These are phyloP conservation scores for Talaromyces sp. DNA, from an alignment of 2,329 filamentous ascomycete species.

Conservation along the genomic window DNA sequence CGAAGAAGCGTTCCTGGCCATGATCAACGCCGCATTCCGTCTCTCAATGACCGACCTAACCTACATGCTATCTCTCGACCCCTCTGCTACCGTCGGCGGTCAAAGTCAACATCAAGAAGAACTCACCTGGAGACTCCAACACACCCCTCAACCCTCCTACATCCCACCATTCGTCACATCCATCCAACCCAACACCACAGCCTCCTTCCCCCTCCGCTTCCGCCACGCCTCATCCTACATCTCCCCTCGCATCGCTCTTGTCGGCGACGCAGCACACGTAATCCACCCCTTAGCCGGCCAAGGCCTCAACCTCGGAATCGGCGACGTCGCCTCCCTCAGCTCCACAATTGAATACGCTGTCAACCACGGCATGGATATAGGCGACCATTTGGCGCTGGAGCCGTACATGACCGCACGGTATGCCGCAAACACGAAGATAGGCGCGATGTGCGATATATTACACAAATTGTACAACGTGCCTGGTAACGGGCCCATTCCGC, in stretches of 20 bases:
- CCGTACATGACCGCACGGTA: slow-evolving; percentile 79
- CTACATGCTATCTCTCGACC: slow-evolving; percentile 69
- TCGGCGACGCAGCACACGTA: slow-evolving; percentile 93
- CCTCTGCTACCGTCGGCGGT: slow-evolving; percentile 23
- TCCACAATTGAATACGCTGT: slow-evolving; percentile 73
- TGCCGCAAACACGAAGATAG: slow-evolving; percentile 72
- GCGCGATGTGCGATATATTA: slow-evolving; percentile 79
- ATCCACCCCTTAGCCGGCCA: slow-evolving; percentile 93
- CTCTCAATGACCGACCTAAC: slow-evolving; percentile 73
- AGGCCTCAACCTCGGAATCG: slow-evolving; percentile 89
- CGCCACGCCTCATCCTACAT: slow-evolving; percentile 94
- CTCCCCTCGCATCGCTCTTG: slow-evolving; percentile 81
- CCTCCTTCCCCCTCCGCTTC: slow-evolving; percentile 86
- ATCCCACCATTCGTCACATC: slow-evolving; percentile 65
- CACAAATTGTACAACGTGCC: slow-evolving; percentile 83
- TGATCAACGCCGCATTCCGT: slow-evolving; percentile 92
- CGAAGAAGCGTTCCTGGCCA: slow-evolving; percentile 69
- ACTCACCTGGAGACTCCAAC: slow-evolving; percentile 74
- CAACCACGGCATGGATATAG: slow-evolving; percentile 81
- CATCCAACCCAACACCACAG: slow-evolving; percentile 75
- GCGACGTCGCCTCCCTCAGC: slow-evolving; percentile 76
- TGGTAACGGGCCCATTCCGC: slow-evolving; percentile 73
- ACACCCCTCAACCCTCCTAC: slow-evolving; percentile 55
- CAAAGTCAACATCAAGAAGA: slow-evolving; percentile 63
- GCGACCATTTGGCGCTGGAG: slow-evolving; percentile 73